Conservation (phyloP, 2,329 filamentous ascomycete genomes). For the Xylaria sp. region DNA sequence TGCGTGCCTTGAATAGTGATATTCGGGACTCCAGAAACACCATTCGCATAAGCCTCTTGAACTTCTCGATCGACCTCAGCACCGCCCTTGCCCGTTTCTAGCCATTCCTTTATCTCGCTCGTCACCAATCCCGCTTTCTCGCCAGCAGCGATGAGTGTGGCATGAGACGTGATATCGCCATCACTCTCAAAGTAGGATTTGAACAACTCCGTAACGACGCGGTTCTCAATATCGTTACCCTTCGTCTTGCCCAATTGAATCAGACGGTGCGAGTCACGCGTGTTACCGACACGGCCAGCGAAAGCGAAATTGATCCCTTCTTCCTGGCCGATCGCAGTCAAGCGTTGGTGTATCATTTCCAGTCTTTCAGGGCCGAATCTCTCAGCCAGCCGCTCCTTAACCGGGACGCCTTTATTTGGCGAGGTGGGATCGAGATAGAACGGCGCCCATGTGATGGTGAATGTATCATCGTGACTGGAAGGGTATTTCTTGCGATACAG, state of each 20-base stretch:
- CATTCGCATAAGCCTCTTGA: conserved; percentile 56
- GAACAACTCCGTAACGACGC: conserved; percentile 69
- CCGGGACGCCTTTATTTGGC: conserved; percentile 54
- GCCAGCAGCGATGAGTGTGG: conserved; percentile 58
- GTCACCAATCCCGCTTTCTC: conserved; percentile 61
- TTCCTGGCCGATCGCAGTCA: conserved; percentile 66
- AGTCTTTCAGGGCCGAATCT: conserved; percentile 75
- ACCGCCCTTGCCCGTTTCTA: conserved; percentile 51
- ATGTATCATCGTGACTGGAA: conserved; percentile 69
- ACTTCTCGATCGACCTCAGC: conserved; percentile 62
- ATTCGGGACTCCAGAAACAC: conserved; percentile 71
- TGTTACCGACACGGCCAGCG: conserved; percentile 77
- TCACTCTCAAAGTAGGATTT: conserved; percentile 67
- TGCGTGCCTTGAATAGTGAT: conserved; percentile 70
- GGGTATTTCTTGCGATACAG: conserved; percentile 72
- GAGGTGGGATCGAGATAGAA: conserved; percentile 82
- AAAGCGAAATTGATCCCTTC: conserved; percentile 80
- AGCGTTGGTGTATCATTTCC: conserved; percentile 65
- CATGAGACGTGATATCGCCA: conserved; percentile 65
- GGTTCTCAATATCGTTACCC: conserved; percentile 60
- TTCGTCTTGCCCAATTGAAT: conserved; percentile 74
- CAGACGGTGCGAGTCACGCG: conserved; percentile 80
- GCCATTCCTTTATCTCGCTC: conserved; percentile 56
- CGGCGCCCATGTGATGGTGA: conserved; percentile 78
- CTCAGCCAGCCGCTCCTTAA: conserved; percentile 62